Conservation (phyloP, 106 monocot species). For the Gastrodia elata region DNA sequence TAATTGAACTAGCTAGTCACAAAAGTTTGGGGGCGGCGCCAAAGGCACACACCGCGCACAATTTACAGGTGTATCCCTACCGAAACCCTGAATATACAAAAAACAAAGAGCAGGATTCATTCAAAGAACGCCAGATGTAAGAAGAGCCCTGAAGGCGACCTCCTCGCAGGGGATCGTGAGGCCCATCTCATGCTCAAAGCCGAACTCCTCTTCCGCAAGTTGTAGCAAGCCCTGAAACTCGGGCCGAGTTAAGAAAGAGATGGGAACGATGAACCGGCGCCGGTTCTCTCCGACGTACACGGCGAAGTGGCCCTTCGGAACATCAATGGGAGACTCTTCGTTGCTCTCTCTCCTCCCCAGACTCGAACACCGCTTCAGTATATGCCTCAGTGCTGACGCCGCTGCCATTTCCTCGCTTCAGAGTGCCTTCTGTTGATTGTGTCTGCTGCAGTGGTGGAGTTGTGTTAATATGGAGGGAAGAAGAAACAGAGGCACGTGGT, state of each 20-base stretch:
- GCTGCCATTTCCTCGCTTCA: slow-evolving; percentile 26
- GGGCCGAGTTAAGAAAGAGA: slow-evolving; percentile 29
- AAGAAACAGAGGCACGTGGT: too few relatives aligned
- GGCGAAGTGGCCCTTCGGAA: slow-evolving; percentile 48
- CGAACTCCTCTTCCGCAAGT: slow-evolving; percentile 49
- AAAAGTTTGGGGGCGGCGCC: too few relatives aligned
- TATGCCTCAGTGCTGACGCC: slow-evolving; percentile 13
- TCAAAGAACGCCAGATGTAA: too few relatives aligned
- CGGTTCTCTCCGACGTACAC: slow-evolving; percentile 53
- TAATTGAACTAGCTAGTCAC: too few relatives aligned
- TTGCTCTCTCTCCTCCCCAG: slow-evolving; percentile 17
- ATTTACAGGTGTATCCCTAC: too few relatives aligned
- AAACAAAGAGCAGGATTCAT: too few relatives aligned
- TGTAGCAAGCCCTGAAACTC: slow-evolving; percentile 42
- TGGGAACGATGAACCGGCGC: slow-evolving; percentile 45
- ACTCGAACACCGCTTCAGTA: slow-evolving; percentile 43
- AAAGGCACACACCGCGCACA: too few relatives aligned
- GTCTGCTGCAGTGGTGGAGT: too few relatives aligned
- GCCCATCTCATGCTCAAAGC: slow-evolving; percentile 50
- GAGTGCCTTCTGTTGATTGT: too few relatives aligned
- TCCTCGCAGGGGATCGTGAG: slow-evolving; percentile 55
- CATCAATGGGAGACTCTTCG: slow-evolving; percentile 21
- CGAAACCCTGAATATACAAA: too few relatives aligned
- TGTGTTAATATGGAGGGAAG: neutral
- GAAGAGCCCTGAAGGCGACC: slow-evolving; percentile 43